phyloP scores from a whole-genome alignment of 306 rosid genomes.

The Cucumis sativus region DNA sequence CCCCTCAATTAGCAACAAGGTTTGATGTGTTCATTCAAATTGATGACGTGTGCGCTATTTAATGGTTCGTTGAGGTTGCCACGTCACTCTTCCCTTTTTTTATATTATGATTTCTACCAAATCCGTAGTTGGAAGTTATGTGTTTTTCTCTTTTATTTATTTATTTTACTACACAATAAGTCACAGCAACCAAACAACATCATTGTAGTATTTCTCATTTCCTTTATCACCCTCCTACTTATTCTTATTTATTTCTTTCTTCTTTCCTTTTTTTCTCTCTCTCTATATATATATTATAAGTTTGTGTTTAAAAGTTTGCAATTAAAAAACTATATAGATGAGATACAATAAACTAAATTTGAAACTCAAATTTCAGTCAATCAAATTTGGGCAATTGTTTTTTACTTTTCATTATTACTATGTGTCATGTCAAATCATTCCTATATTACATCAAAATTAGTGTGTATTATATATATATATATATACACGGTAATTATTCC shows the following conservation, averaged over 20 bases:
- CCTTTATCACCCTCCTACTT: not conserved
- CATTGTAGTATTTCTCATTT: not conserved
- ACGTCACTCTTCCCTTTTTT: not conserved
- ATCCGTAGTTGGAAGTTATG: not conserved
- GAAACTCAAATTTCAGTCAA: too few relatives aligned
- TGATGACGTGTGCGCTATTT: not conserved
- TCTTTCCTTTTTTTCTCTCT: too few relatives aligned
- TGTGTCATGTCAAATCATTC: not conserved
- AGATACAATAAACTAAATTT: too few relatives aligned
- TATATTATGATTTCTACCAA: not conserved
- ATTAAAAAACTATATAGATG: too few relatives aligned
- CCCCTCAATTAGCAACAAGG: too few relatives aligned
- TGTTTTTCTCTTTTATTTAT: not conserved
- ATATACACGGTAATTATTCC: too few relatives aligned
- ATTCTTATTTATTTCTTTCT: not conserved
- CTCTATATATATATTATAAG: too few relatives aligned
- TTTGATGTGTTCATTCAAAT: not conserved
- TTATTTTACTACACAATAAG: not conserved
- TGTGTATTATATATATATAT: too few relatives aligned
- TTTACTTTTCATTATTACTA: not conserved
- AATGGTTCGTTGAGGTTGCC: not conserved
- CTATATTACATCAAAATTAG: not conserved
- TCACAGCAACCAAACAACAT: not conserved
- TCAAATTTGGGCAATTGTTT: not conserved
- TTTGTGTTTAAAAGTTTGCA: too few relatives aligned